A percentile compares a stretch with the other conserved stretches of the same genome.
Evolutionary conservation across 306 rosid species (phyloP).

Genomic region (Spatholobus suberectus): DNA sequence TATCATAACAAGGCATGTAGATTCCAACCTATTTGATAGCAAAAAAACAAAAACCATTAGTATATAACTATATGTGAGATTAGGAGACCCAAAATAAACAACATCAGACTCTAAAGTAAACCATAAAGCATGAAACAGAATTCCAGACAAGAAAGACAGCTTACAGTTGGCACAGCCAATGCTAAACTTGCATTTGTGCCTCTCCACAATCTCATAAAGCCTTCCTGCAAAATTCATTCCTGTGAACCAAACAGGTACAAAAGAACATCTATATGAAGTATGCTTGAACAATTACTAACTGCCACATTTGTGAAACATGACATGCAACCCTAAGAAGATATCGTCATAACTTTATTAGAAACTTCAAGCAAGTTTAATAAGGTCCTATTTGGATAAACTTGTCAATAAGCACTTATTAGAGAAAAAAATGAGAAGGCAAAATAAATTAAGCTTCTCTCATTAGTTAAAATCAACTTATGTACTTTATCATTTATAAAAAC

Average conservation of each 20-base stretch:
- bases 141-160: slow-evolving; percentile 38
- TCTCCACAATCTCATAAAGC: slow-evolving; percentile 84
- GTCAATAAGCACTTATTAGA: too few relatives aligned
- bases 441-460: too few relatives aligned
- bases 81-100: slow-evolving; percentile 9
- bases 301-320: slow-evolving; percentile 3
- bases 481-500: too few relatives aligned
- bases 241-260: slow-evolving; percentile 40
- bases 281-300: not conserved
- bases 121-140: slow-evolving; percentile 24
- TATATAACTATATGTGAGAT: slow-evolving; percentile 35
- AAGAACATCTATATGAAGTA: not conserved
- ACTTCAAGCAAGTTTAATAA: not conserved
- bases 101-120: not conserved
- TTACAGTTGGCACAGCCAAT: slow-evolving; percentile 95
- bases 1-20: slow-evolving; percentile 95
- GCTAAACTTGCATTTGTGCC: slow-evolving; percentile 94
- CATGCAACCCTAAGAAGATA: slow-evolving; percentile 20
- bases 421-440: too few relatives aligned
- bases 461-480: too few relatives aligned
- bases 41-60: slow-evolving; percentile 39
- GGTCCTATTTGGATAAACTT: too few relatives aligned
- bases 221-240: slow-evolving; percentile 87
- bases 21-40: slow-evolving; percentile 80
- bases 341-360: not conserved